A percentile compares a stretch with the other conserved stretches of the same genome.
These are phyloP conservation scores for Salinomyces thailandicus DNA, from an alignment of 2,329 filamentous ascomycete species.

Conservation along the genomic window DNA sequence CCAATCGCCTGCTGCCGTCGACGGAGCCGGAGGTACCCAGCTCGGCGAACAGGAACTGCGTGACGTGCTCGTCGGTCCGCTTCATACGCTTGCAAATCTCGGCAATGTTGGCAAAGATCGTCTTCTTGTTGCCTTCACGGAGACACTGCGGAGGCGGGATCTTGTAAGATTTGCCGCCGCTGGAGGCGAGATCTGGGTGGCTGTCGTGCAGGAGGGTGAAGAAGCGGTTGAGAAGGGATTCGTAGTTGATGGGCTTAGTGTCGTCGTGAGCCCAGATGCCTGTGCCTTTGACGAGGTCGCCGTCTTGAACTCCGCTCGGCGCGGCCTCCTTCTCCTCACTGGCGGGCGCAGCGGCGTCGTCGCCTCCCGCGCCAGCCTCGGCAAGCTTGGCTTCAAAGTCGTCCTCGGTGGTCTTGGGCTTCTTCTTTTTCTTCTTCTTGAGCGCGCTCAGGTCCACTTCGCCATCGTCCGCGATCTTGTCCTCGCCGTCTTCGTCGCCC, in stretches of 20 bases:
- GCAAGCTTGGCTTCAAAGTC: conserved; percentile 60
- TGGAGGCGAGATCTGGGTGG: conserved; percentile 85
- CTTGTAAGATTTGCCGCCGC: conserved; percentile 81
- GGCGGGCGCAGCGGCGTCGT: conserved; percentile 43
- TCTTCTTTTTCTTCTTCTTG: conserved; percentile 83
- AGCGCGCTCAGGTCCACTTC: conserved; percentile 57
- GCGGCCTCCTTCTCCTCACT: conserved; percentile 32
- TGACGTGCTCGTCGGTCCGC: conserved; percentile 85
- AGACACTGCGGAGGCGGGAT: conserved; percentile 97
- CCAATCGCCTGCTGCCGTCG: conserved; percentile 80
- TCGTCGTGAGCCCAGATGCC: conserved; percentile 83
- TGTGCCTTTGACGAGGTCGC: conserved; percentile 77
- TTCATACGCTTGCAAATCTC: conserved; percentile 99
- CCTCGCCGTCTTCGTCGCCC: conserved; percentile 33
- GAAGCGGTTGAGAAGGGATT: conserved; percentile 78
- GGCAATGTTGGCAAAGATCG: conserved; percentile 96
- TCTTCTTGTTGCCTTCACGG: conserved; percentile 99
- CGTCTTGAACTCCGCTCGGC: conserved; percentile 41
- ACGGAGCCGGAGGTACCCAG: conserved; percentile 95
- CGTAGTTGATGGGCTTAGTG: conserved; percentile 69
- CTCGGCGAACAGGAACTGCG: conserved; percentile 92
- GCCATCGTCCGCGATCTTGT: conserved; percentile 45
- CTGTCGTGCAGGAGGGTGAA: conserved; percentile 89
- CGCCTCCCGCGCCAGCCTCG: conserved; percentile 42
- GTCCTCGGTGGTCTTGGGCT: conserved; percentile 47